Base-by-base conservation (phyloP, 345 rosid species). In the Hirschfeldia incana region DNA sequence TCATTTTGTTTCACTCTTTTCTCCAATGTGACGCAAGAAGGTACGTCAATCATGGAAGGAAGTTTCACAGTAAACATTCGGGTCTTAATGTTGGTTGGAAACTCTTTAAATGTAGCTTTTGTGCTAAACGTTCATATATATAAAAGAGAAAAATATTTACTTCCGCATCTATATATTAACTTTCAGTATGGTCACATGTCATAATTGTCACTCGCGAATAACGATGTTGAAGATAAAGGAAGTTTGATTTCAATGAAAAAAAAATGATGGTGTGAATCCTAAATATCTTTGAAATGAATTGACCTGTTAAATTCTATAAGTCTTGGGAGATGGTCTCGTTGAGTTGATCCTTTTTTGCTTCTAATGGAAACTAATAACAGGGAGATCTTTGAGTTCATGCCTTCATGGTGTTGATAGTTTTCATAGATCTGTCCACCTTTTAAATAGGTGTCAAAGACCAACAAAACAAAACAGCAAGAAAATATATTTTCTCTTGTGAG, bases 351-450 rank as follows among this genome's bases (percentile, higher is more conserved):
- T 5, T 53, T 53, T 16, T 53, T 53, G 59, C 59, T 53, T 53
- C 26, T 53, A 16, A 53, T 53, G 59, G 21, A 16, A 16, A 2
- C 59, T 5, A 53, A 6, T 53, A 53, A 53, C 59, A 27, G 21
- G 15, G 28, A 34, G 6, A 27, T 65, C 26, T 59, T 67, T 17
- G 51, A 17, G 29, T 34, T 65, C 46, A 65, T 9, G 46, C 5
- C 59, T 34, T 65, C 46, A 65, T 9, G 46, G 11, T 68, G 79
- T 30, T 9, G 79, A 32, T 68, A 66, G 26, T 32, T 30, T 29
- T 30, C 58, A 42, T 2, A 29, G 15, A 42, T 42, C 68, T 16
- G 73, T 68, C 80, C 46, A 69, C 74, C 51, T 76, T 76, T 76
- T 76, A 42, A 11, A 42, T 13, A 13, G 0, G n/a, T n/a, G 6